These are phyloP conservation scores for Aureobasidium pullulans DNA, from an alignment of 2,329 filamentous ascomycete species.

Conservation along the genomic window DNA sequence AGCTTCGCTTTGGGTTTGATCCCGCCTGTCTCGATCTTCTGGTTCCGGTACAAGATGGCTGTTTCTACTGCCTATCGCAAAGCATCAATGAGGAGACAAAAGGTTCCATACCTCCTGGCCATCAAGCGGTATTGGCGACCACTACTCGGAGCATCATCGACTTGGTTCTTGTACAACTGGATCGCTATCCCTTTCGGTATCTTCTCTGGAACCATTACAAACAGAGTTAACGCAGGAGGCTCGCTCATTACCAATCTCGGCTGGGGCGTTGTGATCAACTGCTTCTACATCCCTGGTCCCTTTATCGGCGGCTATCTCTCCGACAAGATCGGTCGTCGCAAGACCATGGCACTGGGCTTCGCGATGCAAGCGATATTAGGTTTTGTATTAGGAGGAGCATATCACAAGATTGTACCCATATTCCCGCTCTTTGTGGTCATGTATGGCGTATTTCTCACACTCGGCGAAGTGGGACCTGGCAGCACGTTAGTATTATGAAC, in stretches of 20 bases:
- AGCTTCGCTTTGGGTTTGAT: conserved; percentile 69
- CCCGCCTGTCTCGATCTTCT: conserved; percentile 63
- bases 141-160: conserved; percentile 58
- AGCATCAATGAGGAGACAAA: conserved; percentile 55
- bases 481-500: conserved; percentile 12
- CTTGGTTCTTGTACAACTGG: conserved; percentile 75
- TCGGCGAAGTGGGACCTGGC: conserved; percentile 68
- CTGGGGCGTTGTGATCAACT: conserved; percentile 80
- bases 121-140: conserved; percentile 64
- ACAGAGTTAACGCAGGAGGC: conserved; percentile 49
- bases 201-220: conserved; percentile 69
- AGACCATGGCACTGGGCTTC: conserved; percentile 65
- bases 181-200: conserved; percentile 70
- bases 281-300: conserved; percentile 80
- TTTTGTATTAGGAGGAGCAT: conserved; percentile 73
- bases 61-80: conserved; percentile 70
- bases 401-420: conserved; percentile 25
- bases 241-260: conserved; percentile 67
- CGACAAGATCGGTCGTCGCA: conserved; percentile 69
- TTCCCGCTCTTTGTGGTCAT: conserved; percentile 58
- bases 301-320: conserved; percentile 67
- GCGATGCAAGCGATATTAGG: conserved; percentile 66
- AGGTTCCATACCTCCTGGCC: conserved; percentile 43
- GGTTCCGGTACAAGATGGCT: conserved; percentile 61
- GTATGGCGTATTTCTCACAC: conserved; percentile 66